Conservation (phyloP, 441 rosid genomes). For the Omphalea diandra region DNA sequence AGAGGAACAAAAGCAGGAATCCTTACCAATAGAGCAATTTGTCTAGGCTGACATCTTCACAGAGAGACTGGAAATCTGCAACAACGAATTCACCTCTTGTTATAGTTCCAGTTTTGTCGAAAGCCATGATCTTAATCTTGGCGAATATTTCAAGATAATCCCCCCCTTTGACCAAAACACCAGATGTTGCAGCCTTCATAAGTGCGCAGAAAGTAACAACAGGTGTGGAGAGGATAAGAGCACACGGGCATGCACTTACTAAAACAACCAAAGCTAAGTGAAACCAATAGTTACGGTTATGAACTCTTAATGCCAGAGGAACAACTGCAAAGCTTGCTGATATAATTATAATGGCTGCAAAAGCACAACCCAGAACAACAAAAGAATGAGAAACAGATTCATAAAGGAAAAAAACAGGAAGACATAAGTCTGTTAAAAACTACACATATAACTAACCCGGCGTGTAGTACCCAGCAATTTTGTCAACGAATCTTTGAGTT, state of each 20-base stretch:
- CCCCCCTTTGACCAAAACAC: conserved; percentile 83
- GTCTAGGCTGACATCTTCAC: conserved; percentile 34
- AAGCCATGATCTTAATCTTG: conserved; percentile 65
- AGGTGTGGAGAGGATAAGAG: conserved; percentile 86
- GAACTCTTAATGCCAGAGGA: conserved; percentile 47
- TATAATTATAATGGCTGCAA: conserved; percentile 57
- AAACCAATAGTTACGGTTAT: conserved; percentile 52
- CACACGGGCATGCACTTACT: conserved; percentile 95
- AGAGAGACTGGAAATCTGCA: conserved; percentile 49
- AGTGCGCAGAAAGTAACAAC: conserved; percentile 93
- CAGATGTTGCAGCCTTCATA: conserved; percentile 74
- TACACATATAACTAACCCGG: conserved; percentile 50
- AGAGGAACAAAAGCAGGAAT: not conserved
- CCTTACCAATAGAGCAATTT: conserved; percentile 67
- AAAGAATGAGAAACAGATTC: not conserved
- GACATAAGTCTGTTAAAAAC: not conserved
- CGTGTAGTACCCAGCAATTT: conserved; percentile 68
- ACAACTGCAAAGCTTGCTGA: conserved; percentile 49
- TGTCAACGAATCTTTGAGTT: conserved; percentile 71
- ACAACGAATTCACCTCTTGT: conserved; percentile 85
- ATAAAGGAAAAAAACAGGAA: not conserved
- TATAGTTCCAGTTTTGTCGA: conserved; percentile 94
- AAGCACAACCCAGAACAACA: not conserved
- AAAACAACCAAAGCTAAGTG: conserved; percentile 76
- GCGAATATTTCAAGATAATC: conserved; percentile 73